Evolutionary conservation across 1,139 yeast genomes (phyloP), one percentile per base, ranked within the genome.

Genomic region (Zygoascus sp.): DNA sequence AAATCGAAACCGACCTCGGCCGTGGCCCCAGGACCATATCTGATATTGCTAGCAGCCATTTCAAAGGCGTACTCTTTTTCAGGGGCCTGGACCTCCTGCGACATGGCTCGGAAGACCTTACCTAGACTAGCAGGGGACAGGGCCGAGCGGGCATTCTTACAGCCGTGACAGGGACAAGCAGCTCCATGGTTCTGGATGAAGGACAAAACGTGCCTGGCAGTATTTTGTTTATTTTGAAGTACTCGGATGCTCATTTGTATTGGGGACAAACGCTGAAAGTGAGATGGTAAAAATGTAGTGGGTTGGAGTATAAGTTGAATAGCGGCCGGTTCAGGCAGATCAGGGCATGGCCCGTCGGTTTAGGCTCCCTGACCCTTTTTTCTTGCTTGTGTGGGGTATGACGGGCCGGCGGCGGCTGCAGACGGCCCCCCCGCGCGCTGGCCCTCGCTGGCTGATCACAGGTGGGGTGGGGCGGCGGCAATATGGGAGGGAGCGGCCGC

Each of bases 11-110:
- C 73, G 7, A 69, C 66, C 43, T 68, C 73, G 13, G 54, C 47
- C 7, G 73, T 68, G 15, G 63, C 70, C 2, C 73, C 73, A 10
- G 65, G 61, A 13, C 73, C 73, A 46, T 65, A 68, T 5, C 73
- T 60, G 45, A 68, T 66, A 49, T 67, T 67, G 45, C 67, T 61
- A 2, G 72, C 68, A 2, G 72, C 72, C 68, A 68, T 61, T 54
- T 68, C 72, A 50, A 68, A 68, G 6, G 73, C 73, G 48, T 68
- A 68, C 49, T 67, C 72, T 30, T 60, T 58, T 39, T 52, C 50
- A 7, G 49, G 56, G 11, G 54, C 54, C 20, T 50, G 50, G 23
- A 44, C 45, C 4, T 55, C 39, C 35, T 52, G 50, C 21, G 48
- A 39, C 25, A 45, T 15, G 4, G 47, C 25, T 40, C 57, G 42